These are phyloP conservation scores for Mrakia hoshinonis DNA, from an alignment of 768 basidiomycete genomes.

Conservation along the genomic window DNA sequence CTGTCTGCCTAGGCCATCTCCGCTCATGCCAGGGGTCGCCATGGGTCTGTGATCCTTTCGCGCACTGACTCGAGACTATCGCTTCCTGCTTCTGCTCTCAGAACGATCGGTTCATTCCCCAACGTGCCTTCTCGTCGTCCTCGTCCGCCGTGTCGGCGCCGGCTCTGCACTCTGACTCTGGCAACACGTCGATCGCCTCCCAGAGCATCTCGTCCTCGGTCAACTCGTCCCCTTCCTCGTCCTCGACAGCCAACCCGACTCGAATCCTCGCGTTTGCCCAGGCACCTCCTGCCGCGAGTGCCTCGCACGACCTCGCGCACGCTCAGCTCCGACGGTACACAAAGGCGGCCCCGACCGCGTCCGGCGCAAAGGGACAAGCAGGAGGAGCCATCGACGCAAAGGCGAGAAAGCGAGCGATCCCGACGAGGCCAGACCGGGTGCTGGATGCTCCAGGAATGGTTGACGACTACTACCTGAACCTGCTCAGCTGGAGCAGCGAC, in stretches of 20 bases:
- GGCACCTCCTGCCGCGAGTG: conserved; percentile 70
- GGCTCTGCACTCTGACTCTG: conserved; percentile 8
- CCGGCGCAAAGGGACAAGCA: conserved; percentile 55
- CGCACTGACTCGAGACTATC: not conserved
- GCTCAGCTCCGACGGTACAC: conserved; percentile 51
- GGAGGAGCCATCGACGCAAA: conserved; percentile 42
- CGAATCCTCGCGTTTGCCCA: conserved; percentile 75
- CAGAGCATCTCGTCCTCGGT: conserved; percentile 9
- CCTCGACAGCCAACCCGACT: conserved; percentile 19
- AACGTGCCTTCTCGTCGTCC: conserved; percentile 20
- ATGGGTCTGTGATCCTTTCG: not conserved
- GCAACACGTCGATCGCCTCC: not conserved
- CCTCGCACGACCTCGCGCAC: conserved; percentile 63
- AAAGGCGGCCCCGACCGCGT: conserved; percentile 53
- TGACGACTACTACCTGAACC: conserved; percentile 95
- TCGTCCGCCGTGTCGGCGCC: conserved; percentile 9
- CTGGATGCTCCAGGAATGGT: conserved; percentile 76
- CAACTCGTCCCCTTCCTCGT: conserved; percentile 4
- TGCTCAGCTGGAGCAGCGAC: conserved; percentile 76
- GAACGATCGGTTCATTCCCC: conserved; percentile 29
- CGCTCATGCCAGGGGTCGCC: not conserved
- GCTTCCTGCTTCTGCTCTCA: not conserved
- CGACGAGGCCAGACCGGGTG: conserved; percentile 81
- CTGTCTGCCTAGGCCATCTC: not conserved
- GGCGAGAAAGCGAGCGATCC: conserved; percentile 57